Evolutionary conservation across 2,329 filamentous ascomycete species (phyloP), one percentile per base, ranked within the genome.

Genomic region (Knoxdaviesia proteae): DNA sequence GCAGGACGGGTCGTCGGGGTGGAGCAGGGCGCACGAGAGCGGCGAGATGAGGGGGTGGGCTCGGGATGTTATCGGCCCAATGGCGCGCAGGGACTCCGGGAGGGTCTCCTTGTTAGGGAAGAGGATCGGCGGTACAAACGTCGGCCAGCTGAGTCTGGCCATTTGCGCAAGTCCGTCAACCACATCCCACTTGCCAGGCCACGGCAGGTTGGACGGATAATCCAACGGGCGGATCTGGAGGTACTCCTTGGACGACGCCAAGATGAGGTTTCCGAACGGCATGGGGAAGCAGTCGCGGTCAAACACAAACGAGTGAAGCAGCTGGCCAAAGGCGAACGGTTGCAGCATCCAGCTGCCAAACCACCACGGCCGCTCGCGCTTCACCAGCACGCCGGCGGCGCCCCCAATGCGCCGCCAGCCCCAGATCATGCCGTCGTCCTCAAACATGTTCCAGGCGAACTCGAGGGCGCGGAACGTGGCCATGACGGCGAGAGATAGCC

Each of bases 1-100:
- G 58, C 88, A 98, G 11, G 83, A 93, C 1, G 88, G 87, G 52
- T 93, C 83, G 11, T 73, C 68, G 0, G 88, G 87, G 56, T 98
- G 88, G 3, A 96, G 73, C 2, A 88, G 70, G 1, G 88, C 88
- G 60, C 90, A 98, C 38, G 84, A 88, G 20, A 94, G 73, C 31
- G 77, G 80, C 7, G 73, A 77, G 56, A 93, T 88, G 37, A 84
- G 75, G 1, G 88, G 88, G 54, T 96, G 88, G 0, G 88, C 88
- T 32, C 80, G 73, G 1, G 80, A 77, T 1, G 84, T 84, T 43
- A 96, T 74, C 1, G 86, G 82, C 0, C 78, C 69, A 44, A 94
- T 77, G 8, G 70, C 62, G 29, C 67, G 56, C n/a, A 93, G 68
- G 4, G 76, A 65, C 4, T 69, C 55, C 0, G 81, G 74, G 0